A percentile compares a stretch with the other conserved stretches of the same genome.
phyloP scores from a whole-genome alignment of 164 flowering plant genomes.

The Annona squamosa region DNA sequence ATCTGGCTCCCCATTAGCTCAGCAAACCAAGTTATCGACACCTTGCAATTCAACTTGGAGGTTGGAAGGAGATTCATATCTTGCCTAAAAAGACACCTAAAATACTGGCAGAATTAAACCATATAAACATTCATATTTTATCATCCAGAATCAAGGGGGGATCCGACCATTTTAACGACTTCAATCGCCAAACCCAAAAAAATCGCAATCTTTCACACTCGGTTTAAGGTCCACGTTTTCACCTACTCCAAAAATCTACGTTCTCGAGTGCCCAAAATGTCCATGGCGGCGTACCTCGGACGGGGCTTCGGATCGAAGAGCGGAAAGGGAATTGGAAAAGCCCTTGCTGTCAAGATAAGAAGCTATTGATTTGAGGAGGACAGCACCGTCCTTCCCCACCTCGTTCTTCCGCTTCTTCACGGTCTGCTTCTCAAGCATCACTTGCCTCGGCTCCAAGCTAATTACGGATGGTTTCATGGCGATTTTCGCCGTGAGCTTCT shows the following conservation, averaged over 20 bases:
- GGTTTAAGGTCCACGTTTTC: too few relatives aligned
- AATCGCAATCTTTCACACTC: too few relatives aligned
- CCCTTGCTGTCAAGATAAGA: slow-evolving; percentile 41
- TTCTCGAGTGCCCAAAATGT: background rate
- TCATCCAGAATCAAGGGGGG: too few relatives aligned
- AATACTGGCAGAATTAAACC: too few relatives aligned
- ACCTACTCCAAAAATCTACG: background rate
- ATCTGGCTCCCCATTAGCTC: too few relatives aligned
- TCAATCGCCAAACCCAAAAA: too few relatives aligned
- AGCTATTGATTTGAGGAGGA: slow-evolving; percentile 36
- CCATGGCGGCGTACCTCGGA: slow-evolving; percentile 13
- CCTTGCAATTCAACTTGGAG: too few relatives aligned
- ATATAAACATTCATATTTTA: too few relatives aligned
- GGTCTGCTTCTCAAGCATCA: slow-evolving; percentile 26
- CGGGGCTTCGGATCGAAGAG: slow-evolving; percentile 46
- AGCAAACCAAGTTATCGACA: too few relatives aligned
- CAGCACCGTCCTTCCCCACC: slow-evolving; percentile 8
- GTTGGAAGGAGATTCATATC: too few relatives aligned
- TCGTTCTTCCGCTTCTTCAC: slow-evolving; percentile 14
- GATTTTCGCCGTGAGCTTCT: background rate
- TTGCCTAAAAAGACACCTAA: too few relatives aligned
- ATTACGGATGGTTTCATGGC: slow-evolving; percentile 12
- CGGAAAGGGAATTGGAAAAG: slow-evolving; percentile 47
- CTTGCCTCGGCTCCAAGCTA: slow-evolving; percentile 52
- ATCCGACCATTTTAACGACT: too few relatives aligned